Evolutionary conservation across 495 filamentous ascomycete genomes (phyloP).

Genomic region (Cryomyces minteri): DNA sequence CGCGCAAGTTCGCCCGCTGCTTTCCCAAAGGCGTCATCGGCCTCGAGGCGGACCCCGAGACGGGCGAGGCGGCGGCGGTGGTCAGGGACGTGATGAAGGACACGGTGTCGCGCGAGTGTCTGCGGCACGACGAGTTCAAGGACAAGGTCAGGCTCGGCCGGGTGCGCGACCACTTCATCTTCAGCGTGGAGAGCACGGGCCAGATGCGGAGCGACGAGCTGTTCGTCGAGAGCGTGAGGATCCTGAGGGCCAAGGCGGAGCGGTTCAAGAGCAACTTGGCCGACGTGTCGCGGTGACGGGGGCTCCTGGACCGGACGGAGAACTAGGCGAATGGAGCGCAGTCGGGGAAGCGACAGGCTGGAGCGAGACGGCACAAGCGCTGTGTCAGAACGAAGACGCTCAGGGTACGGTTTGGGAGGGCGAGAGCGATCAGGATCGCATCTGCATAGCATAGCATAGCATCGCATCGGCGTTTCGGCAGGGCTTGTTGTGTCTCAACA

Average conservation of each 20-base stretch:
- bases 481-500: too few species aligned
- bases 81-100: conserved; percentile 69
- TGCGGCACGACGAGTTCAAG: conserved; percentile 85
- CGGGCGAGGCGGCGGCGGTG: conserved; percentile 64
- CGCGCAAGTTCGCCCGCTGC: conserved; percentile 75
- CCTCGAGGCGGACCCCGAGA: conserved; percentile 51
- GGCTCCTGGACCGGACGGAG: too few species aligned
- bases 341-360: too few species aligned
- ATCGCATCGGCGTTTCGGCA: too few species aligned
- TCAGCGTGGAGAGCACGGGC: conserved; percentile 81
- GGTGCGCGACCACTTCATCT: conserved; percentile 90
- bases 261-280: conserved; percentile 42
- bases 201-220: conserved; percentile 82
- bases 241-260: conserved; percentile 62
- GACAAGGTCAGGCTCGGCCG: conserved; percentile 87
- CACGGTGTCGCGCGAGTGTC: conserved; percentile 81
- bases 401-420: too few species aligned
- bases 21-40: conserved; percentile 83
- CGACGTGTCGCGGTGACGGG: conserved; percentile 28
- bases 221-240: conserved; percentile 71
- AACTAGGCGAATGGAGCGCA: too few species aligned
- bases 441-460: too few species aligned
- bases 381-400: too few species aligned
- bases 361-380: too few species aligned
- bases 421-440: too few species aligned